A percentile compares a stretch with the other conserved stretches of the same genome.
Evolutionary conservation across 2,329 filamentous ascomycete species (phyloP).

Genomic region (Didymella sp.): DNA sequence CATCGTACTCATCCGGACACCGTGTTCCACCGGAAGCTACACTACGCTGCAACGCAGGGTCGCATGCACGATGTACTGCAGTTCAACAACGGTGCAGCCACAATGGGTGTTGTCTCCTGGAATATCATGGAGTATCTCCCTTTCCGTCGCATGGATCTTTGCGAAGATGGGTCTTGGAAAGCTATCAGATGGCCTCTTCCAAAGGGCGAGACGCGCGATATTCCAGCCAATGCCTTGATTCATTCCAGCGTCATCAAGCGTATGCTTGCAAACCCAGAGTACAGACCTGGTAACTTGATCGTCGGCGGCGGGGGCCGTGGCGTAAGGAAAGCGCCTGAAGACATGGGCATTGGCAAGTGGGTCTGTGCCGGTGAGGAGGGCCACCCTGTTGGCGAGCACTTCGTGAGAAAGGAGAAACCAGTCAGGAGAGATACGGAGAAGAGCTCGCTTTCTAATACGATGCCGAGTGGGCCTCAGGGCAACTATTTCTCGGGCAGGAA

Average conservation of each 20-base stretch:
- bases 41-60: conserved; percentile 61
- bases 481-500: conserved; percentile 14
- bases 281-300: conserved; percentile 81
- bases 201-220: conserved; percentile 77
- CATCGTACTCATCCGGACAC: conserved; percentile 32
- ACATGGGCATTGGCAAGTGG: conserved; percentile 76
- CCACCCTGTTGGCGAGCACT: conserved; percentile 73
- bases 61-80: conserved; percentile 74
- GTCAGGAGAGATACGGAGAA: conserved; percentile 25
- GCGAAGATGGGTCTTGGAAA: conserved; percentile 75
- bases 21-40: conserved; percentile 65
- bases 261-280: conserved; percentile 68
- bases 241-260: conserved; percentile 77
- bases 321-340: conserved; percentile 64
- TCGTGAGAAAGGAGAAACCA: conserved; percentile 54
- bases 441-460: conserved; percentile 12
- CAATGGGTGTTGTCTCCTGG: conserved; percentile 69
- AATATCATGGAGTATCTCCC: conserved; percentile 82
- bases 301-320: conserved; percentile 79
- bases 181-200: conserved; percentile 82
- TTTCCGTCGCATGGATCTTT: conserved; percentile 80
- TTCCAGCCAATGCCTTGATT: conserved; percentile 72
- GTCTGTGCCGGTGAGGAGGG: conserved; percentile 68
- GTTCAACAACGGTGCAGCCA: conserved; percentile 66
- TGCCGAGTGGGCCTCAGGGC: conserved; percentile 12